Conservation (phyloP, 2,329 filamentous ascomycete genomes). For the Colletotrichum salicis region DNA sequence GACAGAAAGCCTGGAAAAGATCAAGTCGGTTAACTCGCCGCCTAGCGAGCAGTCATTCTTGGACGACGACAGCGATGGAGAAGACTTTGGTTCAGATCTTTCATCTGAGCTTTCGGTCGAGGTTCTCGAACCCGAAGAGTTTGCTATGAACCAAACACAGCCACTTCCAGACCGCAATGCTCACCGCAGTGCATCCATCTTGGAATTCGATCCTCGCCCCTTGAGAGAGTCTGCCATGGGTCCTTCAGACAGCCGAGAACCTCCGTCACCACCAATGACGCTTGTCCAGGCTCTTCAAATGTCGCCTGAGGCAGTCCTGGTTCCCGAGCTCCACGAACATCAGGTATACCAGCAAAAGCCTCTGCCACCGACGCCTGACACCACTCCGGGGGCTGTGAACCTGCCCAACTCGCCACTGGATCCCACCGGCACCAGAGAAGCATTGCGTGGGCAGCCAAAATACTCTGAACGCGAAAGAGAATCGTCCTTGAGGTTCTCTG, state of each 20-base stretch:
- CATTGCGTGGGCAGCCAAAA: constrained; percentile 48
- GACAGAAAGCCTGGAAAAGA: constrained; percentile 62
- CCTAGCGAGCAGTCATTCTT: constrained; percentile 55
- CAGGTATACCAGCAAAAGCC: constrained; percentile 57
- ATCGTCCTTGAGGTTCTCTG: constrained; percentile 53
- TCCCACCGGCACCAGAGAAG: constrained; percentile 48
- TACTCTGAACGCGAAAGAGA: constrained; percentile 40
- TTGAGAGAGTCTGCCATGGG: constrained; percentile 21
- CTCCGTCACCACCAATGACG: constrained; percentile 59
- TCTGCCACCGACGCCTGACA: constrained; percentile 61
- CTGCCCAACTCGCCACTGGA: constrained; percentile 45
- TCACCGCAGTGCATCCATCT: constrained; percentile 22
- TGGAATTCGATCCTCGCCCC: constrained; percentile 21
- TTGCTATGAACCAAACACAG: constrained; percentile 34
- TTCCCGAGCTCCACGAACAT: constrained; percentile 53
- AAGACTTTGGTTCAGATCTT: constrained; percentile 64
- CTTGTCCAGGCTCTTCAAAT: constrained; percentile 58
- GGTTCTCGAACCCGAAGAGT: constrained; percentile 43
- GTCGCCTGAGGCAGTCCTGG: constrained; percentile 50
- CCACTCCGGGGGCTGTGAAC: constrained; percentile 56
- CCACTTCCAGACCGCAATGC: neutral
- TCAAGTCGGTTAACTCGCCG: constrained; percentile 48
- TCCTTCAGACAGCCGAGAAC: constrained; percentile 19
- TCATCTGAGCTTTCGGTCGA: constrained; percentile 72
- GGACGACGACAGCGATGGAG: constrained; percentile 56